phyloP scores from a whole-genome alignment of 345 rosid genomes.

The Trapa incisa region DNA sequence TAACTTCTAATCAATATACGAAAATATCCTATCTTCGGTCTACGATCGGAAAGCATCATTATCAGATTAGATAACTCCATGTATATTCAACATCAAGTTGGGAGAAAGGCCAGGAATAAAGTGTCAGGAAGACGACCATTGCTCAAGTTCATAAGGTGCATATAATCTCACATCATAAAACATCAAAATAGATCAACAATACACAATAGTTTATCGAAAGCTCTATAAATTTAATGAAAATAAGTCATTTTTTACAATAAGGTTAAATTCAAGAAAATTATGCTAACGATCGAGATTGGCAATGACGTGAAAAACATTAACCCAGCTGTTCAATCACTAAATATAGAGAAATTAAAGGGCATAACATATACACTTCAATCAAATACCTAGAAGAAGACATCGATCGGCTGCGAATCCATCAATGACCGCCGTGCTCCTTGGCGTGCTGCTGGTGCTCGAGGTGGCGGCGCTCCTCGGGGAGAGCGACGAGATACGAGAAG shows the following conservation, averaged over 20 bases:
- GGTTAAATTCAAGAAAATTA: not conserved
- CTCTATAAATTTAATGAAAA: too few relatives aligned
- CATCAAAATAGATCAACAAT: too few relatives aligned
- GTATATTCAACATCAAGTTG: not conserved
- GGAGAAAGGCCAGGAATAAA: too few relatives aligned
- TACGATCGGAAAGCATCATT: not conserved
- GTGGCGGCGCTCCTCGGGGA: constrained; percentile 89
- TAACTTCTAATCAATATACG: too few relatives aligned
- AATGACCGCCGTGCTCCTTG: constrained; percentile 55
- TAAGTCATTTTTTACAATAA: not conserved
- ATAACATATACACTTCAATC: not conserved
- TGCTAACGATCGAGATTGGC: not conserved
- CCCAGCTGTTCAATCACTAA: not conserved
- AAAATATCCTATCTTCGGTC: not conserved
- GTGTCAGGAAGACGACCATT: not conserved
- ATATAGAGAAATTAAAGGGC: not conserved
- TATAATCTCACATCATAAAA: too few relatives aligned
- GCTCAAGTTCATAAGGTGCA: not conserved
- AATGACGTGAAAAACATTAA: not conserved
- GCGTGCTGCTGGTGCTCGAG: constrained; percentile 72
- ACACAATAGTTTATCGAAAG: too few relatives aligned
- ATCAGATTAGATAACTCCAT: not conserved
- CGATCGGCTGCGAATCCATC: constrained; percentile 15
- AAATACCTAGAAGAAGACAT: not conserved
- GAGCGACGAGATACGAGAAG: constrained; percentile 76